These are phyloP conservation scores for Sodiomyces alkalinus DNA, from an alignment of 2,329 filamentous ascomycete species.

Conservation along the genomic window DNA sequence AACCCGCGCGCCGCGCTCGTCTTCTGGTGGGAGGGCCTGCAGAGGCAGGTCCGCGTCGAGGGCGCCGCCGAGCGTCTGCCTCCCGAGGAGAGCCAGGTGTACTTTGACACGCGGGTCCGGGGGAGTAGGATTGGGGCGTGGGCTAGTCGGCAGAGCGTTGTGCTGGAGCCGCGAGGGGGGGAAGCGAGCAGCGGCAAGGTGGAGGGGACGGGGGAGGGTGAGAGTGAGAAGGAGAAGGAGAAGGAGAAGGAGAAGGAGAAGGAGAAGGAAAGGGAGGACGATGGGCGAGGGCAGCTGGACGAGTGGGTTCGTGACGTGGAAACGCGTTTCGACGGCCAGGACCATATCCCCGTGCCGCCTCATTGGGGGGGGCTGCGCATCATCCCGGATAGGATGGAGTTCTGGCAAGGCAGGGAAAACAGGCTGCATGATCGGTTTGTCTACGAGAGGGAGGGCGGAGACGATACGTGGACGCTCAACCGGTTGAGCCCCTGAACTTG, in stretches of 20 bases:
- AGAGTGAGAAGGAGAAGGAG: too few species aligned
- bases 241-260: constrained; percentile 9
- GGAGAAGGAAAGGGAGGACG: constrained; percentile 30
- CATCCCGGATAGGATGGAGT: constrained; percentile 76
- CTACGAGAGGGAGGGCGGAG: constrained; percentile 48
- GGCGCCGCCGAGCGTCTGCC: constrained; percentile 54
- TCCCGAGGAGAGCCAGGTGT: constrained; percentile 54
- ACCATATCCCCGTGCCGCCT: constrained; percentile 75
- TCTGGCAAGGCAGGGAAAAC: constrained; percentile 87
- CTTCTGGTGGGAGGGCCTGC: constrained; percentile 79
- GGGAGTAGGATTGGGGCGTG: constrained; percentile 81
- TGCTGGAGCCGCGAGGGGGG: constrained; percentile 38
- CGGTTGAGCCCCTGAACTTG: constrained; percentile 51
- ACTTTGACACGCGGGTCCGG: constrained; percentile 55
- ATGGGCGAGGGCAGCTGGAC: constrained; percentile 62
- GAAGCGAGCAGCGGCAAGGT: too few species aligned
- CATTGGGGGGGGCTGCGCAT: constrained; percentile 92
- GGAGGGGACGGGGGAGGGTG: too few species aligned
- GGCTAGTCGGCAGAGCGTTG: constrained; percentile 79
- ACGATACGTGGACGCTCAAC: constrained; percentile 48
- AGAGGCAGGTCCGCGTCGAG: constrained; percentile 85
- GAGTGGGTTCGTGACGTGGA: constrained; percentile 64
- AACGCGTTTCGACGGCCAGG: constrained; percentile 54
- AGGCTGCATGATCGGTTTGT: constrained; percentile 87
- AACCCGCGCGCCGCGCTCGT: constrained; percentile 73